A percentile compares a stretch with the other conserved stretches of the same genome.
Conservation (phyloP, 2,329 filamentous ascomycete genomes). For the Coccinonectria pachysandricola region DNA sequence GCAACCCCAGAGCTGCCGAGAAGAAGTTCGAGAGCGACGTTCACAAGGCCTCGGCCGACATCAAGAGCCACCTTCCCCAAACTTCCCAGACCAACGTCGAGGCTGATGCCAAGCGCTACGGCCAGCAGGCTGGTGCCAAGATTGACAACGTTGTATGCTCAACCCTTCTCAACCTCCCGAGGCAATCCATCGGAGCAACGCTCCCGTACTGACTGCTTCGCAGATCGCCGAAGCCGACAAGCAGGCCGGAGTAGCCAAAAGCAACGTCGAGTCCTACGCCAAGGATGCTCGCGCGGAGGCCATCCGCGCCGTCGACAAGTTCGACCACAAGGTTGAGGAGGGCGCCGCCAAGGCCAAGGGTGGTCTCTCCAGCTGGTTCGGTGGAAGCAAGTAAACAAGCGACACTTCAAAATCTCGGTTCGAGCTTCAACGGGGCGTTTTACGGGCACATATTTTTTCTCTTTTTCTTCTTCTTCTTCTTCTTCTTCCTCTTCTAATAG, state of each 20-base stretch:
- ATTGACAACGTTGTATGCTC: constrained; percentile 52
- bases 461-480: no score
- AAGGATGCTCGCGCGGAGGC: constrained; percentile 55
- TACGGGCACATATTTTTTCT: no score
- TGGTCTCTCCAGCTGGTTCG: constrained; percentile 78
- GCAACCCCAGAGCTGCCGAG: constrained; percentile 70
- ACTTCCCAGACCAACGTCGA: constrained; percentile 47
- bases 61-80: constrained; percentile 57
- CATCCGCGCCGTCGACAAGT: constrained; percentile 66
- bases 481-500: no score
- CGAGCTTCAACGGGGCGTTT: no score
- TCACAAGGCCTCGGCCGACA: constrained; percentile 53
- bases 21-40: constrained; percentile 78
- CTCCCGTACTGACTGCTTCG: no score
- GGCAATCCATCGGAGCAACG: constrained; percentile 2
- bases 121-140: constrained; percentile 46
- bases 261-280: constrained; percentile 46
- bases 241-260: constrained; percentile 51
- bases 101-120: constrained; percentile 46
- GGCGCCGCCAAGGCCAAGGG: constrained; percentile 74
- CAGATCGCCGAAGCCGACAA: constrained; percentile 47
- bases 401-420: no score
- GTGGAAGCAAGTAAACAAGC: constrained; percentile 37
- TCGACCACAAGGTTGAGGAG: constrained; percentile 73
- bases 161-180: background rate